Percentiles rank a stretch among this genome's conserved stretches.
Evolutionary conservation across 495 filamentous ascomycete genomes (phyloP).

Genomic region (Pseudevernia furfuracea): DNA sequence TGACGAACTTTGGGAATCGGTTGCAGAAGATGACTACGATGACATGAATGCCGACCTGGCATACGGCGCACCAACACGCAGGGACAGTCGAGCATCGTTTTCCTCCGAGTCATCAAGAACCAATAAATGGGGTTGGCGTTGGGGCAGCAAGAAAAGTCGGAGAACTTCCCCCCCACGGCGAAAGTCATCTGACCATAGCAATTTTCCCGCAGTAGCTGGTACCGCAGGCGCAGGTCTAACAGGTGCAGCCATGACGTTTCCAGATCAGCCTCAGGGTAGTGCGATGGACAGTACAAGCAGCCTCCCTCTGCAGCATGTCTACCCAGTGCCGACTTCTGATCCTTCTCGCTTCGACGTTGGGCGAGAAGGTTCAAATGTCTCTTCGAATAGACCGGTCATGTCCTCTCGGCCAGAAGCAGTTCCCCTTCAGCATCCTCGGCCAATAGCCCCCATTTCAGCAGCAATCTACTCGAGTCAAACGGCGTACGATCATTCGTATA

Average conservation of each 20-base stretch:
- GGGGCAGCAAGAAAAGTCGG: slow-evolving; percentile 46
- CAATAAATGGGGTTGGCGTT: slow-evolving; percentile 52
- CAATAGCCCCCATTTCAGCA: slow-evolving; percentile 48
- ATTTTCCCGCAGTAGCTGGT: slow-evolving; percentile 22
- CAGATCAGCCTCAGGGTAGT: slow-evolving; percentile 5
- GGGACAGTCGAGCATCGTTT: slow-evolving; percentile 43
- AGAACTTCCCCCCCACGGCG: slow-evolving; percentile 25
- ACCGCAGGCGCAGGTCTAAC: slow-evolving; percentile 31
- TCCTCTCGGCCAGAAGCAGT: slow-evolving; percentile 39
- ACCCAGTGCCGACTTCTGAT: slow-evolving; percentile 56
- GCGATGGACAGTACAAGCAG: slow-evolving; percentile 31
- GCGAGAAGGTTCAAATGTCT: slow-evolving; percentile 41
- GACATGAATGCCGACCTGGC: slow-evolving; percentile 50
- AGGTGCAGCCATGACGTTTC: slow-evolving; percentile 24
- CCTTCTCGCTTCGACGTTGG: slow-evolving; percentile 50
- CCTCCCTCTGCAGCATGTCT: slow-evolving; percentile 39
- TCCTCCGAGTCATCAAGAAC: slow-evolving; percentile 46
- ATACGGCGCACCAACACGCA: slow-evolving; percentile 41
- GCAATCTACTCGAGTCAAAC: slow-evolving; percentile 44
- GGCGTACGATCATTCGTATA: slow-evolving; percentile 33
- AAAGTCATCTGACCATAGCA: slow-evolving; percentile 2
- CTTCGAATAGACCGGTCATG: slow-evolving; percentile 27
- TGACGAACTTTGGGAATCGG: slow-evolving; percentile 58
- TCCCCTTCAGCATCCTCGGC: slow-evolving; percentile 52
- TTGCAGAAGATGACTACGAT: slow-evolving; percentile 44